Evolutionary conservation across 1,284 basidiomycete species (phyloP).

Genomic region (Malassezia nana): DNA sequence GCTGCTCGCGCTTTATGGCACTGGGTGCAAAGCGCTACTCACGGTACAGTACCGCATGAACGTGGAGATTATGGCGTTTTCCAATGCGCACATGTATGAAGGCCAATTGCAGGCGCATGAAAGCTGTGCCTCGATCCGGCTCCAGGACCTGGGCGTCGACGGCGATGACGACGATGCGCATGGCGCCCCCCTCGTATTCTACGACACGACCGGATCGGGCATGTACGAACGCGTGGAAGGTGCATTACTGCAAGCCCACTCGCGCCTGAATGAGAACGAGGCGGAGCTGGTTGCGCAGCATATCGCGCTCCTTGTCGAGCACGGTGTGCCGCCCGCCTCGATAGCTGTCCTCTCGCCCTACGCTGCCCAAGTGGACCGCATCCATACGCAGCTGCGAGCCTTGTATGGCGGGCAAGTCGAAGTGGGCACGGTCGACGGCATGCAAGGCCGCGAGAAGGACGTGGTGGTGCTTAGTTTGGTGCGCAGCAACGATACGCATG

Average conservation of each 20-base stretch:
- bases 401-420: slow-evolving; percentile 23
- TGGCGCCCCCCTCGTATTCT: slow-evolving; percentile 72
- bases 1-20: slow-evolving; percentile 74
- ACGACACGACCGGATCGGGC: slow-evolving; percentile 57
- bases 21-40: slow-evolving; percentile 72
- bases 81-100: slow-evolving; percentile 70
- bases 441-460: slow-evolving; percentile 46
- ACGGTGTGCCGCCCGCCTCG: slow-evolving; percentile 62
- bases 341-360: slow-evolving; percentile 86
- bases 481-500: slow-evolving; percentile 28
- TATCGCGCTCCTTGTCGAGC: slow-evolving; percentile 64
- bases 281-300: slow-evolving; percentile 70
- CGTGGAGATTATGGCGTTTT: slow-evolving; percentile 71
- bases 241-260: slow-evolving; percentile 7
- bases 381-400: slow-evolving; percentile 60
- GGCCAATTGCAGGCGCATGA: slow-evolving; percentile 62
- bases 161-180: slow-evolving; percentile 55
- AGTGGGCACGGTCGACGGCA: slow-evolving; percentile 40
- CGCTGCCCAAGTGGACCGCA: slow-evolving; percentile 41
- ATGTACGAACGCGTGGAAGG: slow-evolving; percentile 26
- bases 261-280: slow-evolving; percentile 75
- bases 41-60: slow-evolving; percentile 65
- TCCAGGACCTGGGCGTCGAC: slow-evolving; percentile 60
- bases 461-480: slow-evolving; percentile 38
- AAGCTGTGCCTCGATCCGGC: slow-evolving; percentile 62